Evolutionary conservation across 2,329 filamentous ascomycete species (phyloP).

Genomic region (Fusarium sp.): DNA sequence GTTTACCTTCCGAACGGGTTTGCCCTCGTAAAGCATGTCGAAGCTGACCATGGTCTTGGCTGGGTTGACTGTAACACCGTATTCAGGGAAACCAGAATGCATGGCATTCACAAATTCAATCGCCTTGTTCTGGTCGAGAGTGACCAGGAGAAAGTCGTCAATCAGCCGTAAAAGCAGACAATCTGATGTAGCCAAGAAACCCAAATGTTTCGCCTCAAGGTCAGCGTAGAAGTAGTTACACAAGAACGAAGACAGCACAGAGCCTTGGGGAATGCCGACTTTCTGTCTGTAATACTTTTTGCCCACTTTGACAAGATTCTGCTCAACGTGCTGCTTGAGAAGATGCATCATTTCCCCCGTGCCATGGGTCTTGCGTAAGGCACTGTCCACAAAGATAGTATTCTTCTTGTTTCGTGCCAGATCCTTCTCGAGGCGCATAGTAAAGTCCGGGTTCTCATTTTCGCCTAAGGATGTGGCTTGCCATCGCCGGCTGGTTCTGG

Average conservation of each 20-base stretch:
- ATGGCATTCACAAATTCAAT: constrained; percentile 81
- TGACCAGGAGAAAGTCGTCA: constrained; percentile 94
- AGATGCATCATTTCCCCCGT: constrained; percentile 75
- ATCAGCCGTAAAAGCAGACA: constrained; percentile 84
- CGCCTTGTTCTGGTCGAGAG: constrained; percentile 75
- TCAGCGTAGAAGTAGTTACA: constrained; percentile 98
- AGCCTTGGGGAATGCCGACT: constrained; percentile 92
- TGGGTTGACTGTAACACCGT: constrained; percentile 82
- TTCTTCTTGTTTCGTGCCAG: constrained; percentile 66
- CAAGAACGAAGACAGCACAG: constrained; percentile 84
- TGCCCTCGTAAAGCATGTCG: constrained; percentile 69
- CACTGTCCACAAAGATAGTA: constrained; percentile 82
- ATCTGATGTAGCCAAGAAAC: constrained; percentile 70
- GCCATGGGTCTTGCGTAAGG: constrained; percentile 69
- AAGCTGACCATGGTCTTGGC: constrained; percentile 91
- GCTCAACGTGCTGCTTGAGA: constrained; percentile 81
- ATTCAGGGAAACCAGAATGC: constrained; percentile 82
- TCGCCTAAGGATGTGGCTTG: constrained; percentile 63
- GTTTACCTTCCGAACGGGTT: constrained; percentile 63
- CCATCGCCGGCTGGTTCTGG: constrained; percentile 64
- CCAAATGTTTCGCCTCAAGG: constrained; percentile 77
- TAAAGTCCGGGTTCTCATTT: constrained; percentile 60
- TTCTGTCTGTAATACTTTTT: constrained; percentile 91
- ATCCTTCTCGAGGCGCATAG: constrained; percentile 59
- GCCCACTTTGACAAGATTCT: constrained; percentile 89